Conservation (phyloP, 2,329 filamentous ascomycete species). For the Phyllosticta citribraziliensis region DNA sequence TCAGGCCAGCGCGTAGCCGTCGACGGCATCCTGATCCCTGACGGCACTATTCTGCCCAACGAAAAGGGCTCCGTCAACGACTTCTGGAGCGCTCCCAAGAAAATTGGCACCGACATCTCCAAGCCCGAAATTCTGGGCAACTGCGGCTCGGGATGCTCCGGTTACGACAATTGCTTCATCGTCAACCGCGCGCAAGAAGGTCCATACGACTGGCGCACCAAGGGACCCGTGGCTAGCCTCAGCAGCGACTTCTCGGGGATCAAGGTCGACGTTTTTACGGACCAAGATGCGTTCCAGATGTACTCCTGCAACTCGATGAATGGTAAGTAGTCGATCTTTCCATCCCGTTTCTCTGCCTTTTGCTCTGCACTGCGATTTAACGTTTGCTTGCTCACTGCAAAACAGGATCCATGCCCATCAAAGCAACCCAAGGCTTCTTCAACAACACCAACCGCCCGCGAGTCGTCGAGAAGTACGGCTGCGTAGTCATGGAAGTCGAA, state of each 20-base stretch:
- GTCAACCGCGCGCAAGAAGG: constrained; percentile 52
- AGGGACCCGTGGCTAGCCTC: constrained; percentile 53
- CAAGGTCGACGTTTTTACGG: constrained; percentile 66
- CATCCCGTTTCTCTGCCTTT: not conserved
- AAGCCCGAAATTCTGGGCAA: constrained; percentile 56
- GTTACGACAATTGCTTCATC: constrained; percentile 71
- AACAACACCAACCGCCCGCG: constrained; percentile 46
- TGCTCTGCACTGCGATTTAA: not conserved
- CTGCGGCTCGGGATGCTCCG: constrained; percentile 73
- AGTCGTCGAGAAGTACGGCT: constrained; percentile 66
- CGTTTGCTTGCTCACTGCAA: not conserved
- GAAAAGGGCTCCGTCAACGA: constrained; percentile 59
- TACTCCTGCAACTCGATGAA: constrained; percentile 75
- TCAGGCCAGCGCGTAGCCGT: constrained; percentile 58
- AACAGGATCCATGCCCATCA: constrained; percentile 49
- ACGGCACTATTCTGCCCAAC: constrained; percentile 57
- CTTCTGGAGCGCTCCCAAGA: constrained; percentile 74
- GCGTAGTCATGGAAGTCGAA: constrained; percentile 83
- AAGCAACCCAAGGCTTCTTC: constrained; percentile 57
- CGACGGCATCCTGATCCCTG: constrained; percentile 44
- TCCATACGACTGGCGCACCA: constrained; percentile 53
- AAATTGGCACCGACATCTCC: constrained; percentile 60
- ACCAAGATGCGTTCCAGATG: constrained; percentile 82
- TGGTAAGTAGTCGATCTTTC: constrained; percentile 32
- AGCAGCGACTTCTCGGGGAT: constrained; percentile 73